Conservation (phyloP, 2,329 filamentous ascomycete genomes). For the Fusarium incarnatum region DNA sequence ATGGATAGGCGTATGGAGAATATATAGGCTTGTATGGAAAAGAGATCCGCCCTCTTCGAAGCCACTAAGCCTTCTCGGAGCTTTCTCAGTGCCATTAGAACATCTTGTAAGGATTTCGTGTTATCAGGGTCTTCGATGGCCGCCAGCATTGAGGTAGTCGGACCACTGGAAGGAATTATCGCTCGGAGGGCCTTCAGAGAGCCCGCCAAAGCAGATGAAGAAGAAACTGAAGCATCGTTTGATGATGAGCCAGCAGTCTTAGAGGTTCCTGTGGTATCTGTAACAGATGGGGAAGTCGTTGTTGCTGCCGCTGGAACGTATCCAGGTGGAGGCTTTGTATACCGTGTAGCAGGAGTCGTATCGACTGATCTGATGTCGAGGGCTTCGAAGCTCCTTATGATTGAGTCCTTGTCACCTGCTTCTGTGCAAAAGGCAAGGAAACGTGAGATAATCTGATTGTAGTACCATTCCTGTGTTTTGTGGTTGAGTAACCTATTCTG, state of each 20-base stretch:
- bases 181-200: slow-evolving; percentile 19
- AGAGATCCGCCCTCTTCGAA: slow-evolving; percentile 78
- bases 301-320: slow-evolving; percentile 7
- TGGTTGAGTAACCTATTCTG: slow-evolving; percentile 72
- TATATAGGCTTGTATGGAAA: slow-evolving; percentile 89
- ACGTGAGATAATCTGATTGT: slow-evolving; percentile 85
- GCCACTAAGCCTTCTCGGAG: slow-evolving; percentile 90
- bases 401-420: slow-evolving; percentile 75
- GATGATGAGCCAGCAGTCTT: background rate
- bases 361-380: slow-evolving; percentile 54
- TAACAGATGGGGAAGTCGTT: background rate
- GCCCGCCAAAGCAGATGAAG: slow-evolving; percentile 18
- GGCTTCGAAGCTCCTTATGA: slow-evolving; percentile 80
- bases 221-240: background rate
- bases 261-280: background rate
- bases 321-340: slow-evolving; percentile 19
- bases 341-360: slow-evolving; percentile 17
- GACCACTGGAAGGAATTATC: slow-evolving; percentile 26
- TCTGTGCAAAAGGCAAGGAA: slow-evolving; percentile 91
- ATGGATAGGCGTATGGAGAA: slow-evolving; percentile 90
- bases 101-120: slow-evolving; percentile 74
- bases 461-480: slow-evolving; percentile 86
- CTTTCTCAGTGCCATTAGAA: slow-evolving; percentile 89
- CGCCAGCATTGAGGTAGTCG: slow-evolving; percentile 27
- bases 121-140: slow-evolving; percentile 50